Percentiles rank a stretch among this genome's conserved stretches.
Conservation (phyloP, 306 rosid genomes). For the Potentilla sterilis region DNA sequence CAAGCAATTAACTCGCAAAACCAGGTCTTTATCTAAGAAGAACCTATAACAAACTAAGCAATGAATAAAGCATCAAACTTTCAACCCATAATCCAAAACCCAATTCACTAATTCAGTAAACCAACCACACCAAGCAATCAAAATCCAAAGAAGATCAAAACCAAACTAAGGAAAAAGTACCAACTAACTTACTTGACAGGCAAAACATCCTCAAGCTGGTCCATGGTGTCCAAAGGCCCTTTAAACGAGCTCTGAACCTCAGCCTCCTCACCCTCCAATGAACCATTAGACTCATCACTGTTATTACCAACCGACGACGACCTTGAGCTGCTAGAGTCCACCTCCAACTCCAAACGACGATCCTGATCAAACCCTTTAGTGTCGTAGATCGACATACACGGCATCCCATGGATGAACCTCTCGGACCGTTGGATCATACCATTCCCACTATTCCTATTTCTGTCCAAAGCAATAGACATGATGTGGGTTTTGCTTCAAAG, state of each 20-base stretch:
- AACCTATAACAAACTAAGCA: neutral
- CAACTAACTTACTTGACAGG: conserved; percentile 55
- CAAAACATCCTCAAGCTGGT: conserved; percentile 60
- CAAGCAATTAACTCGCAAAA: neutral
- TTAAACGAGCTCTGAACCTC: conserved; percentile 58
- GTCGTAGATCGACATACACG: conserved; percentile 47
- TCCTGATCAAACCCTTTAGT: conserved; percentile 11
- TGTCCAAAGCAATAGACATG: conserved; percentile 52
- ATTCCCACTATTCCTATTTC: conserved; percentile 22
- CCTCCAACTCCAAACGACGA: conserved; percentile 36
- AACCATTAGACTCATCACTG: conserved; percentile 48
- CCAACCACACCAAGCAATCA: conserved; percentile 8
- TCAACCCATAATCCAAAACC: neutral
- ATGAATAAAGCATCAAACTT: neutral
- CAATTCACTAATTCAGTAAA: neutral
- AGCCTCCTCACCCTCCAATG: conserved; percentile 51
- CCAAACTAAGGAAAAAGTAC: conserved; percentile 8
- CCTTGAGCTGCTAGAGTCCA: conserved; percentile 46
- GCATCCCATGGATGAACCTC: conserved; percentile 36
- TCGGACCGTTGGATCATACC: conserved; percentile 33
- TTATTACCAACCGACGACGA: conserved; percentile 62
- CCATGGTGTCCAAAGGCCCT: conserved; percentile 62
- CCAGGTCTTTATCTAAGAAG: neutral
- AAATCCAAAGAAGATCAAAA: conserved; percentile 7
- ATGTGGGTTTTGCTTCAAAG: conserved; percentile 11